These are phyloP conservation scores for Salmacisia buchloeana DNA, from an alignment of 1,284 basidiomycete species.

Conservation along the genomic window DNA sequence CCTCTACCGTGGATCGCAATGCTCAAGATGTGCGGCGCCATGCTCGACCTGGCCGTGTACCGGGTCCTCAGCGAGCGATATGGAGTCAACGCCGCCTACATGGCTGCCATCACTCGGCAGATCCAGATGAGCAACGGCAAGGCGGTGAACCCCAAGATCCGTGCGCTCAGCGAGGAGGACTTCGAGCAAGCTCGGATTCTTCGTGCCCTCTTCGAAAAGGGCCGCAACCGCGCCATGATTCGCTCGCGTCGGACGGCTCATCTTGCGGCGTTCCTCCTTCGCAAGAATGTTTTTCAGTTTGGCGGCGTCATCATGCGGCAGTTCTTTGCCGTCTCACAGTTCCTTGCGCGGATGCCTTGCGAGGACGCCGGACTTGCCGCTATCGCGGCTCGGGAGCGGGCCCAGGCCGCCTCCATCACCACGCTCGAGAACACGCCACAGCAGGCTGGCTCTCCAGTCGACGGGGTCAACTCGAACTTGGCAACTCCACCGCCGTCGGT, in stretches of 20 bases:
- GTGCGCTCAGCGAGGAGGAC: slow-evolving; percentile 15
- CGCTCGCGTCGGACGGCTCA: slow-evolving; percentile 31
- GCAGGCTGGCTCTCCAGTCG: background rate
- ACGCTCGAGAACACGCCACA: slow-evolving; percentile 2
- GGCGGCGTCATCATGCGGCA: slow-evolving; percentile 31
- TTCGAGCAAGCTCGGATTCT: slow-evolving; percentile 21
- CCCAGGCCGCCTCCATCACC: background rate
- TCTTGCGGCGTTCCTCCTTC: slow-evolving; percentile 29
- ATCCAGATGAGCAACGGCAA: slow-evolving; percentile 4
- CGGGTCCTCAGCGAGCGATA: slow-evolving; percentile 32
- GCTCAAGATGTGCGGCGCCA: slow-evolving; percentile 31
- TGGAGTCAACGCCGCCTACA: slow-evolving; percentile 24
- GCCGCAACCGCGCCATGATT: slow-evolving; percentile 25
- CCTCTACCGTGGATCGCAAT: slow-evolving; percentile 33
- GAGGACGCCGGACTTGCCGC: background rate
- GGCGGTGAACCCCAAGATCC: background rate
- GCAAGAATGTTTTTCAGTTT: slow-evolving; percentile 31
- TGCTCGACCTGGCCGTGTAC: slow-evolving; percentile 34
- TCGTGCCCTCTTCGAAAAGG: slow-evolving; percentile 29
- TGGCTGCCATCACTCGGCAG: slow-evolving; percentile 17
- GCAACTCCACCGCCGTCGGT: too few species aligned
- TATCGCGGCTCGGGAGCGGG: background rate
- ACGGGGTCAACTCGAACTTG: too few species aligned
- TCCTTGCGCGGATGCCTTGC: slow-evolving; percentile 26
- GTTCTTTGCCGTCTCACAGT: slow-evolving; percentile 35